Conservation (phyloP, 1,284 basidiomycete species). For the Apiotrichum domesticum region DNA sequence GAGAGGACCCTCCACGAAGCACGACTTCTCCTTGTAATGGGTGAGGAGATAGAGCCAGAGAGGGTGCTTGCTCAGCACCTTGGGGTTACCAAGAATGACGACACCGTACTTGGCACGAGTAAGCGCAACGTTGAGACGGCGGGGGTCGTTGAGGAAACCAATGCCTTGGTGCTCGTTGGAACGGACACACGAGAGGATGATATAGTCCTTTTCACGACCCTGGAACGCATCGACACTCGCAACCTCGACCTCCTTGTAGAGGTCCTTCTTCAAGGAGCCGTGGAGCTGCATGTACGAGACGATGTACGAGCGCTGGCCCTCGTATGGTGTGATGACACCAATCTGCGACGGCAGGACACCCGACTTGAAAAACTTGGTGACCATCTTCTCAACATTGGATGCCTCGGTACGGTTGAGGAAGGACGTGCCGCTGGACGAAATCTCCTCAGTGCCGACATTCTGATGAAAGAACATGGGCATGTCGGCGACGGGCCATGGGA, state of each 20-base stretch:
- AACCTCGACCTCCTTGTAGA: constrained; percentile 99
- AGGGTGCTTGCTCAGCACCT: constrained; percentile 98
- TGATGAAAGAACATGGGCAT: constrained; percentile 99
- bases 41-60: constrained; percentile 98
- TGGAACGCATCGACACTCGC: constrained; percentile 99
- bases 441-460: constrained; percentile 97
- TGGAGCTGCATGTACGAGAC: constrained; percentile 99
- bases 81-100: constrained; percentile 96
- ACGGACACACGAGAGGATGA: constrained; percentile 96
- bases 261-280: constrained; percentile 93
- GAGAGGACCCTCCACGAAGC: constrained; percentile 91
- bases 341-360: constrained; percentile 93
- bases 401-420: constrained; percentile 98
- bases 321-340: constrained; percentile 97
- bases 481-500: constrained; percentile 97
- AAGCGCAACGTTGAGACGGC: constrained; percentile 92
- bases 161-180: constrained; percentile 99
- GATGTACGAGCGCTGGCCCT: constrained; percentile 97
- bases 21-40: constrained; percentile 94
- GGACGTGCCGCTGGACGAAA: constrained; percentile 95
- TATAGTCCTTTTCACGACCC: constrained; percentile 98
- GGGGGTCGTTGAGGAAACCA: constrained; percentile 96
- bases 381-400: constrained; percentile 98
- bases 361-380: constrained; percentile 99
- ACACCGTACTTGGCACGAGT: constrained; percentile 97